Percentiles rank a stretch among this genome's conserved stretches.
Conservation (phyloP, 176 grass and related monocot species). For the Cymbopogon citratus region DNA sequence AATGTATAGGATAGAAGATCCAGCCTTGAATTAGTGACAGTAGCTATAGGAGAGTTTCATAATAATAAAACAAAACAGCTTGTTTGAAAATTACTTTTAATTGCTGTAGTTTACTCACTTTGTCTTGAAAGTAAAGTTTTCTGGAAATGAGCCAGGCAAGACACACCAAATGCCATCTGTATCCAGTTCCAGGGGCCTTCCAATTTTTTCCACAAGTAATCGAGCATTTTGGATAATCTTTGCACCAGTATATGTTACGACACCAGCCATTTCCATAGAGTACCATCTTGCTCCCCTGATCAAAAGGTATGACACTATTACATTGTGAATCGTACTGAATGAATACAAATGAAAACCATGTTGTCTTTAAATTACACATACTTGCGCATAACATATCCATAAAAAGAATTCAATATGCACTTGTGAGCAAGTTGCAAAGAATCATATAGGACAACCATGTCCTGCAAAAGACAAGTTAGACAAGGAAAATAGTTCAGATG, state of each 20-base stretch:
- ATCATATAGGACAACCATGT: constrained; percentile 98
- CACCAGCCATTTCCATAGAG: constrained; percentile 99
- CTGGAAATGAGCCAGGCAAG: constrained; percentile 92
- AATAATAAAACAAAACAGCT: constrained; percentile 3
- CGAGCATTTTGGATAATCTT: constrained; percentile 98
- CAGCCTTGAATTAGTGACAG: background rate
- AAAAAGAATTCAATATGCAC: constrained; percentile 98
- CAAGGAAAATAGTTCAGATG: constrained; percentile 21
- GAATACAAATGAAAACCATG: constrained; percentile 12
- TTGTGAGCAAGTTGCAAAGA: constrained; percentile 98
- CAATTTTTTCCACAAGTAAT: constrained; percentile 93
- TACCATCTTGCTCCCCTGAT: constrained; percentile 96
- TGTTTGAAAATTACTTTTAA: background rate
- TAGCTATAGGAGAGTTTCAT: background rate
- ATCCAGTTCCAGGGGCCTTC: constrained; percentile 89
- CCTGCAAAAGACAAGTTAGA: constrained; percentile 51
- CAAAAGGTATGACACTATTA: constrained; percentile 22
- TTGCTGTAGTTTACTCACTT: constrained; percentile 42
- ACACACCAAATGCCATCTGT: constrained; percentile 99
- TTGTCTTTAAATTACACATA: constrained; percentile 43
- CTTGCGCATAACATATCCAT: constrained; percentile 99
- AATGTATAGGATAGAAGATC: background rate
- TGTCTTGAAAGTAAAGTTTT: constrained; percentile 91
- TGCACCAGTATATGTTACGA: constrained; percentile 97
- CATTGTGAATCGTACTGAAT: constrained; percentile 12